A percentile compares a stretch with the other conserved stretches of the same genome.
Conservation (phyloP, 352 stramenopile species). For the Phytophthora palmivora region DNA sequence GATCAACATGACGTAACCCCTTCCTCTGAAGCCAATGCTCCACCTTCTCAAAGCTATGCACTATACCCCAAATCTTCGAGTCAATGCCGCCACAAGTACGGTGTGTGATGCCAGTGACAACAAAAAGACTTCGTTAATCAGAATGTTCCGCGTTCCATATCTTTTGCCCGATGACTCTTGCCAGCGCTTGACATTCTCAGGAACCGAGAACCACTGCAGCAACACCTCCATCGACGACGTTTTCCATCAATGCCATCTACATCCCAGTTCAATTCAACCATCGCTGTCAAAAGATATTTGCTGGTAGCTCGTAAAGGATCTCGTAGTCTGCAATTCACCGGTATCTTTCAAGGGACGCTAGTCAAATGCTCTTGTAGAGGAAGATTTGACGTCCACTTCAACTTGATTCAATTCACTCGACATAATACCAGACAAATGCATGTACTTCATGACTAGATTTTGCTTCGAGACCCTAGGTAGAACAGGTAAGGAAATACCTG, state of each 20-base stretch:
- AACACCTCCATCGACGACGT: slow-evolving; percentile 25
- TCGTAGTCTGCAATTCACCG: too few relatives aligned
- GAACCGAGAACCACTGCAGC: slow-evolving; percentile 27
- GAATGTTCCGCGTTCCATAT: neutral
- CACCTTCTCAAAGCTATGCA: slow-evolving; percentile 28
- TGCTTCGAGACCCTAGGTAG: too few relatives aligned
- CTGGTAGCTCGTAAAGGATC: slow-evolving; percentile 5
- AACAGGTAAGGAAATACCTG: too few relatives aligned
- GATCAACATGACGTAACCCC: slow-evolving; percentile 13
- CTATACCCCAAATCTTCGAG: slow-evolving; percentile 4
- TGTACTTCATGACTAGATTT: too few relatives aligned
- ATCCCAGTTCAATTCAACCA: slow-evolving; percentile 21
- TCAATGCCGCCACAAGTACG: slow-evolving; percentile 6
- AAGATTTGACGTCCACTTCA: slow-evolving; percentile 8
- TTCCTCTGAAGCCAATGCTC: slow-evolving; percentile 32
- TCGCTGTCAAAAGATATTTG: slow-evolving; percentile 19
- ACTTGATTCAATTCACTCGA: too few relatives aligned
- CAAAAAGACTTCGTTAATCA: slow-evolving; percentile 13
- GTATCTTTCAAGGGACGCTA: slow-evolving; percentile 7
- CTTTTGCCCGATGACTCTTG: neutral
- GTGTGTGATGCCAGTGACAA: slow-evolving; percentile 15
- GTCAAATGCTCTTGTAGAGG: slow-evolving; percentile 18
- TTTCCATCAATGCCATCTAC: slow-evolving; percentile 17
- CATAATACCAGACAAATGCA: too few relatives aligned
- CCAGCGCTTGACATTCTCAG: slow-evolving; percentile 32